Conservation (phyloP, 371 early-diverging fungal species). For the Dipsacomyces acuminosporus region DNA sequence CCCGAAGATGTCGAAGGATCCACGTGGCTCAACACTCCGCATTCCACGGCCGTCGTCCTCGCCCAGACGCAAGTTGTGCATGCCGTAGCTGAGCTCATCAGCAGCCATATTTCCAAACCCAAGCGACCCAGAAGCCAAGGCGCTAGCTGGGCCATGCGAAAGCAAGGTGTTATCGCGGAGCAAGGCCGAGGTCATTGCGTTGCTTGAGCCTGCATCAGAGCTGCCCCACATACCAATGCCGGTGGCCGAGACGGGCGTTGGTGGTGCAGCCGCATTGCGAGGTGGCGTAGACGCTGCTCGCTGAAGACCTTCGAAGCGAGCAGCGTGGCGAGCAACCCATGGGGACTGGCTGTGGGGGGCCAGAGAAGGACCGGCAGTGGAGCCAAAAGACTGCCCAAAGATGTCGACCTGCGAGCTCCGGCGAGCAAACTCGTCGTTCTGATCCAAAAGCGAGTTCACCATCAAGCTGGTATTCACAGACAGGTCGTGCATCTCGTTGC, state of each 20-base stretch:
- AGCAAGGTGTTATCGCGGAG: conserved; percentile 21
- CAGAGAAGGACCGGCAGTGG: conserved; percentile 12
- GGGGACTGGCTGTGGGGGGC: conserved; percentile 23
- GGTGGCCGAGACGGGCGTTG: not conserved
- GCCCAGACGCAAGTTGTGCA: conserved; percentile 27
- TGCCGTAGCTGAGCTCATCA: conserved; percentile 31
- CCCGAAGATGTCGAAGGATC: conserved; percentile 29
- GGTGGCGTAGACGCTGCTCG: conserved; percentile 44
- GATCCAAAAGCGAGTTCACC: conserved; percentile 43
- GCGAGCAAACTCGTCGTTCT: conserved; percentile 29
- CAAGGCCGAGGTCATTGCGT: conserved; percentile 3
- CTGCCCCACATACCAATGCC: conserved; percentile 18
- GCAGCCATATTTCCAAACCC: conserved; percentile 3
- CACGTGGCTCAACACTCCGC: conserved; percentile 37
- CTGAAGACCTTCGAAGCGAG: conserved; percentile 39
- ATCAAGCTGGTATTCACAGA: conserved; percentile 24
- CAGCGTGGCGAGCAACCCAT: conserved; percentile 41
- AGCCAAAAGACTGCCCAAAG: conserved; percentile 28
- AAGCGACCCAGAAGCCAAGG: conserved; percentile 14
- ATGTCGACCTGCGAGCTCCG: conserved; percentile 37
- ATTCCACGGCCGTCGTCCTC: conserved; percentile 27
- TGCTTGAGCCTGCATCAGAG: conserved; percentile 12
- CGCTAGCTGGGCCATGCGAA: conserved; percentile 1
- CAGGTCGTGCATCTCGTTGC: conserved; percentile 5
- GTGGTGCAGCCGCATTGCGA: conserved; percentile 16